Conservation (phyloP, 352 stramenopile genomes). For the Pythium rhizo-oryzae region DNA sequence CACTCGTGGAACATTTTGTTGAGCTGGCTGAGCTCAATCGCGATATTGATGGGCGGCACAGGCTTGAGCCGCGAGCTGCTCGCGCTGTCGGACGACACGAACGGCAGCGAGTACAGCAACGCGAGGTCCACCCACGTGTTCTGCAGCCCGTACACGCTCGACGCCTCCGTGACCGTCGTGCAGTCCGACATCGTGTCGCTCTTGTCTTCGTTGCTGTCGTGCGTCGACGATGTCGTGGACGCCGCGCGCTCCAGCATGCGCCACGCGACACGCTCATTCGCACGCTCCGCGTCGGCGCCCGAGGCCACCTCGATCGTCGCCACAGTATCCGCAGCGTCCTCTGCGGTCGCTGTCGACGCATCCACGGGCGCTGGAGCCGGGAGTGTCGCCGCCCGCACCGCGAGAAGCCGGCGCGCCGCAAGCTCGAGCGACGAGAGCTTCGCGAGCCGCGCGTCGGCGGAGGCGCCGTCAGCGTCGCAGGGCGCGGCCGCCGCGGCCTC, state of each 20-base stretch:
- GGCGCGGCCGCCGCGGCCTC: constrained; percentile 30
- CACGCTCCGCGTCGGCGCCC: constrained; percentile 10
- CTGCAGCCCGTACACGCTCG: constrained; percentile 71
- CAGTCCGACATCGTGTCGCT: constrained; percentile 80
- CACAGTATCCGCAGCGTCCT: no score
- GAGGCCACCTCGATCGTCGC: neutral
- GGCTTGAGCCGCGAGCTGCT: constrained; percentile 47
- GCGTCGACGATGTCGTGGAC: constrained; percentile 20
- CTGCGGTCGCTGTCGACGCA: neutral
- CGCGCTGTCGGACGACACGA: constrained; percentile 45
- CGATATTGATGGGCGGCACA: constrained; percentile 68
- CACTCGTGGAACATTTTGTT: constrained; percentile 79
- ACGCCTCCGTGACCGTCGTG: constrained; percentile 68
- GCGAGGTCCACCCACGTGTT: constrained; percentile 84
- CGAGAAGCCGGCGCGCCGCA: constrained; percentile 41
- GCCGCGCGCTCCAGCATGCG: constrained; percentile 46
- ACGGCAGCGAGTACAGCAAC: constrained; percentile 74
- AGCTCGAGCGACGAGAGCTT: constrained; percentile 25
- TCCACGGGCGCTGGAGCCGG: neutral
- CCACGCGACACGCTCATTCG: constrained; percentile 67
- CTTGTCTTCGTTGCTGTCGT: constrained; percentile 61
- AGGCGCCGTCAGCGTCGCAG: constrained; percentile 4
- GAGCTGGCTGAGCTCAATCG: constrained; percentile 63
- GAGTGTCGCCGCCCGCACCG: neutral
- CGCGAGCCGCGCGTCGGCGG: constrained; percentile 31